These are phyloP conservation scores for Ophiocordyceps sinensis DNA, from an alignment of 2,329 filamentous ascomycete genomes.

Conservation along the genomic window DNA sequence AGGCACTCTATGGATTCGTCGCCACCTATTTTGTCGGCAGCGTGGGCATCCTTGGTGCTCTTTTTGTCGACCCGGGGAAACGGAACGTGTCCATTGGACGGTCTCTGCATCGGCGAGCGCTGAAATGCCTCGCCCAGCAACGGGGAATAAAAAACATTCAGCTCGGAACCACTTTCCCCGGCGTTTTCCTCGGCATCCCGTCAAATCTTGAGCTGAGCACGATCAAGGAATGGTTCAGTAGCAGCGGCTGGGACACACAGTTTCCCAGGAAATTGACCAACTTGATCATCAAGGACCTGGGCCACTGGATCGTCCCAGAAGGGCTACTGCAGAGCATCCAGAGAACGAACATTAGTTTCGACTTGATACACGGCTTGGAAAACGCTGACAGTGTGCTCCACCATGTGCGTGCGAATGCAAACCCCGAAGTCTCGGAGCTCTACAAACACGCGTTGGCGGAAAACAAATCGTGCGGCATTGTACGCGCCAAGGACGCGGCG, in stretches of 20 bases:
- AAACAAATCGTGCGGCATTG: constrained; percentile 61
- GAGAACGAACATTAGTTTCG: constrained; percentile 61
- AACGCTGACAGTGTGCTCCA: constrained; percentile 60
- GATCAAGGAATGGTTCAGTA: constrained; percentile 69
- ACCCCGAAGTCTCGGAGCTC: constrained; percentile 66
- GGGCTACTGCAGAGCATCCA: constrained; percentile 62
- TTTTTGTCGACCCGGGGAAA: constrained; percentile 81
- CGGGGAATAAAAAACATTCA: constrained; percentile 66
- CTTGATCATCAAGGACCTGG: constrained; percentile 60
- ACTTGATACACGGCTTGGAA: constrained; percentile 68
- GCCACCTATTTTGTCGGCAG: constrained; percentile 67
- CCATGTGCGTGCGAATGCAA: constrained; percentile 59
- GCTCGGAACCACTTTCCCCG: constrained; percentile 66
- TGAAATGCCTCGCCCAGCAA: constrained; percentile 57
- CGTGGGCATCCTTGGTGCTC: constrained; percentile 63
- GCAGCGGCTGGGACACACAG: constrained; percentile 70
- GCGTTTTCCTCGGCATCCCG: constrained; percentile 77
- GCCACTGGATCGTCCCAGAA: constrained; percentile 60
- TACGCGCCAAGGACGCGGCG: constrained; percentile 59
- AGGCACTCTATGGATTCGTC: constrained; percentile 82
- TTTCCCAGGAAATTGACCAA: constrained; percentile 45
- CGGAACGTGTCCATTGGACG: constrained; percentile 82
- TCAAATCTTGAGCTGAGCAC: constrained; percentile 30
- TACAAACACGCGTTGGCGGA: constrained; percentile 65
- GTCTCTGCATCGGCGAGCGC: constrained; percentile 73